A percentile compares a stretch with the other conserved stretches of the same genome.
Conservation (phyloP, 2,329 filamentous ascomycete genomes). For the Venturia aucupariae region DNA sequence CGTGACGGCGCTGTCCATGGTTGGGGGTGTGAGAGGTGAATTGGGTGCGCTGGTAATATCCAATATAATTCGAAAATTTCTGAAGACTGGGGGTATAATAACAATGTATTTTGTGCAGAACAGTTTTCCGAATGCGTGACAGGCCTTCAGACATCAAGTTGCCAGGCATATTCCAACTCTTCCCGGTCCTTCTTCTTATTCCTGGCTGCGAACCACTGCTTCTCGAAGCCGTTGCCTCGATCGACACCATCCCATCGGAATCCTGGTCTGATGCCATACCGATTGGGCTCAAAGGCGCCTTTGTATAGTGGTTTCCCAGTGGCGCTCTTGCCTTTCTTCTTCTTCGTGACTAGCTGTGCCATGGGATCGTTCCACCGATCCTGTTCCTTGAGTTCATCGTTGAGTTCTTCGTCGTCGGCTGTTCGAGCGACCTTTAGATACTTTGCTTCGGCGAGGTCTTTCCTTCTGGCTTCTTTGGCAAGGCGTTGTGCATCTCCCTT, state of each 20-base stretch:
- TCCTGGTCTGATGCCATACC: slow-evolving; percentile 86
- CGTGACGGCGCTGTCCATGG: too few species aligned
- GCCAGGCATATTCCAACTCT: slow-evolving; percentile 83
- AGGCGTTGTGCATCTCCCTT: slow-evolving; percentile 78
- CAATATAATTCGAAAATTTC: not conserved
- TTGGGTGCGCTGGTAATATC: not conserved
- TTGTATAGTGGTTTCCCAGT: slow-evolving; percentile 61
- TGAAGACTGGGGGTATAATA: not conserved
- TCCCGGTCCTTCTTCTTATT: slow-evolving; percentile 69
- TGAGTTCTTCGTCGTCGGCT: slow-evolving; percentile 80
- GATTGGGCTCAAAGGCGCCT: slow-evolving; percentile 76
- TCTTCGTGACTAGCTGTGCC: slow-evolving; percentile 61
- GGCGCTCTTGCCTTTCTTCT: slow-evolving; percentile 35
- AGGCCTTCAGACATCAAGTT: slow-evolving; percentile 60
- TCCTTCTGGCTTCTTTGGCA: slow-evolving; percentile 54
- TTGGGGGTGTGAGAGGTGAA: too few species aligned
- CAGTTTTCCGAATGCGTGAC: slow-evolving; percentile 36
- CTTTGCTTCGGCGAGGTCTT: slow-evolving; percentile 69
- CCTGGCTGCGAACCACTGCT: slow-evolving; percentile 79
- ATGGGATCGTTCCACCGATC: slow-evolving; percentile 93
- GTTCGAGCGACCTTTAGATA: slow-evolving; percentile 70
- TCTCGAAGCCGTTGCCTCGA: slow-evolving; percentile 86
- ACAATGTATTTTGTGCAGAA: too few species aligned
- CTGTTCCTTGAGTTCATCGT: slow-evolving; percentile 66
- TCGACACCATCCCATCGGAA: slow-evolving; percentile 97